Conservation (phyloP, 1,284 basidiomycete species). For the Neolentinus lepideus region DNA sequence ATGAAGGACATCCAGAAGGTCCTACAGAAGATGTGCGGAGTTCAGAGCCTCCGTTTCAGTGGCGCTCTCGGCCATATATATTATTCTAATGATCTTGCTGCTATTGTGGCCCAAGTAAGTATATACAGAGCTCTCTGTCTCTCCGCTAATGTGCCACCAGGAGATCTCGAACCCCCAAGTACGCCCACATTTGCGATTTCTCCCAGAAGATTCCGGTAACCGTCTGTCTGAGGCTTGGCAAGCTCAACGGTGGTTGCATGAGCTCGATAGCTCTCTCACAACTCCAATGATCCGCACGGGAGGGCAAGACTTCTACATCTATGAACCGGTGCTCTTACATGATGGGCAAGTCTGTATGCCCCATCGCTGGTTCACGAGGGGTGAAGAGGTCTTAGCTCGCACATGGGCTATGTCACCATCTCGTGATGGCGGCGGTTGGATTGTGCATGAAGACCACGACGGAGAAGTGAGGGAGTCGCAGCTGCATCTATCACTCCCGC, state of each 20-base stretch:
- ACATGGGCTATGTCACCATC: too few relatives aligned
- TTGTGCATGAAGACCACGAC: not conserved
- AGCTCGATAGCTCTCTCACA: slow-evolving; percentile 12
- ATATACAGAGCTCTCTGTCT: not conserved
- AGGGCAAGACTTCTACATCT: slow-evolving; percentile 22
- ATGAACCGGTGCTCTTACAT: slow-evolving; percentile 20
- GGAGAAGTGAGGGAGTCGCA: too few relatives aligned
- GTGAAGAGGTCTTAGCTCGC: too few relatives aligned
- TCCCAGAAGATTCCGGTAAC: slow-evolving; percentile 21
- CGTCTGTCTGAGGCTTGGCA: slow-evolving; percentile 18
- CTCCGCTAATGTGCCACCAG: slow-evolving; percentile 11
- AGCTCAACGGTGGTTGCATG: slow-evolving; percentile 19
- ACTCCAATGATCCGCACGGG: slow-evolving; percentile 23
- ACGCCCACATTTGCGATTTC: slow-evolving; percentile 18
- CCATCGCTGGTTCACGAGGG: slow-evolving; percentile 21
- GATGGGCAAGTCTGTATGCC: slow-evolving; percentile 17
- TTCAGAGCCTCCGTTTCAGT: slow-evolving; percentile 20
- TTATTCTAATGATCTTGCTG: slow-evolving; percentile 21
- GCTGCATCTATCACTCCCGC: not conserved
- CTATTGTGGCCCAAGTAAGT: slow-evolving; percentile 26
- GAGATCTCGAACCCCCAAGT: slow-evolving; percentile 23
- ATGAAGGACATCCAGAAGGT: slow-evolving; percentile 18
- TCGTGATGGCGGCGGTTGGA: slow-evolving; percentile 7
- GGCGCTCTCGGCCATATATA: slow-evolving; percentile 28
- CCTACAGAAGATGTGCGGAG: slow-evolving; percentile 22